A percentile compares a stretch with the other conserved stretches of the same genome.
Conservation (phyloP, 116 monocot genomes). For the Trichopus zeylanicus region DNA sequence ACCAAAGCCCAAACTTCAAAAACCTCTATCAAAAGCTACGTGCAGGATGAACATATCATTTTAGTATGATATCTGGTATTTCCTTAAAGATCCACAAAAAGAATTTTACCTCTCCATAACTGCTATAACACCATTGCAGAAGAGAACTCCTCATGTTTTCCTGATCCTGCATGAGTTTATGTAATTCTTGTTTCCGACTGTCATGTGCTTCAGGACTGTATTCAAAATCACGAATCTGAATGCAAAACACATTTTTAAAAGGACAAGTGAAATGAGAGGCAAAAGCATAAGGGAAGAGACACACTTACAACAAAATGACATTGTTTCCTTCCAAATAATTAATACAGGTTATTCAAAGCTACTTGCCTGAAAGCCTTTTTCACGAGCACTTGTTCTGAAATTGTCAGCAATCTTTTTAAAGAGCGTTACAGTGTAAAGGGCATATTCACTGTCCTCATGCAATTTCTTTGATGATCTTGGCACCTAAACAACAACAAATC, state of each 20-base stretch:
- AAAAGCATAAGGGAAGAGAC: neutral
- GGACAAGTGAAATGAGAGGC: neutral
- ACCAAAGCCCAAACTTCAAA: neutral
- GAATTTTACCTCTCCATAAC: slow-evolving; percentile 72
- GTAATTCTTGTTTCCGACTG: slow-evolving; percentile 57
- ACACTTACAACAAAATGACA: neutral
- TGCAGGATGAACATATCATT: neutral
- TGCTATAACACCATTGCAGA: slow-evolving; percentile 89
- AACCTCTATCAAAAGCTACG: neutral
- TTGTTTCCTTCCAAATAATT: no score
- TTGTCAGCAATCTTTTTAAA: slow-evolving; percentile 77
- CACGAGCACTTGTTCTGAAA: slow-evolving; percentile 72
- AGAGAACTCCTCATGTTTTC: slow-evolving; percentile 70
- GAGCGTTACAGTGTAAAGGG: slow-evolving; percentile 87
- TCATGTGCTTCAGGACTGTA: slow-evolving; percentile 78
- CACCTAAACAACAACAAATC: slow-evolving; percentile 34
- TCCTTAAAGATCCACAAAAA: neutral
- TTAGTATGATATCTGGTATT: neutral
- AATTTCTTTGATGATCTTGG: slow-evolving; percentile 87
- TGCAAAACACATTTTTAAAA: neutral
- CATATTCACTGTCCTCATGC: slow-evolving; percentile 91
- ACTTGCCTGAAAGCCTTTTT: slow-evolving; percentile 91
- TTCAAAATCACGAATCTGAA: slow-evolving; percentile 89
- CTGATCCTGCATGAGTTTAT: slow-evolving; percentile 71
- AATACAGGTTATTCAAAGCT: neutral